These are phyloP conservation scores for Sarocladium kiliense DNA, from an alignment of 2,329 filamentous ascomycete species.

Conservation along the genomic window DNA sequence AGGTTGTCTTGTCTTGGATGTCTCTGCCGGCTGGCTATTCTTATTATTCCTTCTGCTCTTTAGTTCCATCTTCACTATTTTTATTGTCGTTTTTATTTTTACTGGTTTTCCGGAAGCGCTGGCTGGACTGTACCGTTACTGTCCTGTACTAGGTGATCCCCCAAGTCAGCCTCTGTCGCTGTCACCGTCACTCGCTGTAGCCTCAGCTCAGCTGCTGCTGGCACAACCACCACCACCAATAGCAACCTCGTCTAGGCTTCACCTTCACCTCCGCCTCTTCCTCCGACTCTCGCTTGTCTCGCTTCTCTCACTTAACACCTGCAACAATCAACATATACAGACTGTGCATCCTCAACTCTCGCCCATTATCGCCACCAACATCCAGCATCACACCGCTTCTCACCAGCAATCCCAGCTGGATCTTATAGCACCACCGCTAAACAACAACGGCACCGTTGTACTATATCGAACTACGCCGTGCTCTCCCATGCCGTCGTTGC, in stretches of 20 bases:
- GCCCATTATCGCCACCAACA: background rate
- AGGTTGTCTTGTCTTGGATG: background rate
- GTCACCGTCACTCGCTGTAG: background rate
- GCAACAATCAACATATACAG: background rate
- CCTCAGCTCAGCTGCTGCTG: background rate
- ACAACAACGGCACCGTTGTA: background rate
- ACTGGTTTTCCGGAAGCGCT: no score
- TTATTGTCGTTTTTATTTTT: background rate
- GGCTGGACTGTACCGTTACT: no score
- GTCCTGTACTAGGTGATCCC: no score
- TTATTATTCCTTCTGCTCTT: background rate
- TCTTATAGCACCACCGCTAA: background rate
- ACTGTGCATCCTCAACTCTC: no score
- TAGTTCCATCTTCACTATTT: background rate
- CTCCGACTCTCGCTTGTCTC: background rate
- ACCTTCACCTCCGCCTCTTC: background rate
- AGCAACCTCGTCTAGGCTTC: background rate
- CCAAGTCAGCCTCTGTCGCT: no score
- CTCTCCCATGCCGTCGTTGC: background rate
- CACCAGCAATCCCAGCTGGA: no score
- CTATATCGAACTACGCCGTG: background rate
- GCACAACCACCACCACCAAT: no score
- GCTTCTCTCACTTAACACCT: background rate
- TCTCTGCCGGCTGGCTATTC: background rate
- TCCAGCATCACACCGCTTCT: no score